phyloP scores from a whole-genome alignment of 257 asterid genomes.

The Nyctanthes arbortristis region DNA sequence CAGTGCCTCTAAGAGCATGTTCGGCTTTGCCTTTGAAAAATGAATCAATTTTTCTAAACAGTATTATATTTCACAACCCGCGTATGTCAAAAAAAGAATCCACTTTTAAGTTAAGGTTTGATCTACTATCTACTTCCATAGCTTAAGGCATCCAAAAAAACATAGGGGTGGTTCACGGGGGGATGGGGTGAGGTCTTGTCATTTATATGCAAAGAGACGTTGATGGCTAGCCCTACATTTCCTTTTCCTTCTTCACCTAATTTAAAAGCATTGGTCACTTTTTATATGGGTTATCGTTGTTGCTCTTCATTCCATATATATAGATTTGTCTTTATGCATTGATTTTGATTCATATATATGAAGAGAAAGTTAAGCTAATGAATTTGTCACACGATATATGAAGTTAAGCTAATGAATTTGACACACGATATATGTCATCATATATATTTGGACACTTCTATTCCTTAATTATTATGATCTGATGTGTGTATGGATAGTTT shows the following conservation, averaged over 20 bases:
- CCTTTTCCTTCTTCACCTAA: conserved; percentile 47
- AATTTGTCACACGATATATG: not conserved
- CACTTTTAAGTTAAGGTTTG: not conserved
- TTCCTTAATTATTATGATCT: too few relatives aligned
- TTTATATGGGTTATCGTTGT: conserved; percentile 5
- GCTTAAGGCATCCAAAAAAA: conserved; percentile 16
- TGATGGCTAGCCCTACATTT: conserved; percentile 37
- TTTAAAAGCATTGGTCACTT: conserved; percentile 34
- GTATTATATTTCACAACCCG: not conserved
- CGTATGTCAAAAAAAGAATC: not conserved
- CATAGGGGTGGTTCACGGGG: conserved; percentile 43
- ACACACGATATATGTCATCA: too few relatives aligned
- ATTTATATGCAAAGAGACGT: conserved; percentile 10
- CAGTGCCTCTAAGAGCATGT: not conserved
- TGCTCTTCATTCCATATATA: conserved; percentile 19
- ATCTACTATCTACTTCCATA: not conserved
- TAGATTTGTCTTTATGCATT: not conserved
- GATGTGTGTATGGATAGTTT: too few relatives aligned
- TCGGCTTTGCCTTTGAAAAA: not conserved
- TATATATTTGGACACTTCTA: too few relatives aligned
- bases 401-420: too few relatives aligned
- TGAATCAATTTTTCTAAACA: not conserved
- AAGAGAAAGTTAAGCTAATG: too few relatives aligned
- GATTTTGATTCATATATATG: not conserved
- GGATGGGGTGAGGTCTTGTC: conserved; percentile 23